These are phyloP conservation scores for Phalaenopsis hybrid DNA, from an alignment of 116 monocot species.

Conservation along the genomic window DNA sequence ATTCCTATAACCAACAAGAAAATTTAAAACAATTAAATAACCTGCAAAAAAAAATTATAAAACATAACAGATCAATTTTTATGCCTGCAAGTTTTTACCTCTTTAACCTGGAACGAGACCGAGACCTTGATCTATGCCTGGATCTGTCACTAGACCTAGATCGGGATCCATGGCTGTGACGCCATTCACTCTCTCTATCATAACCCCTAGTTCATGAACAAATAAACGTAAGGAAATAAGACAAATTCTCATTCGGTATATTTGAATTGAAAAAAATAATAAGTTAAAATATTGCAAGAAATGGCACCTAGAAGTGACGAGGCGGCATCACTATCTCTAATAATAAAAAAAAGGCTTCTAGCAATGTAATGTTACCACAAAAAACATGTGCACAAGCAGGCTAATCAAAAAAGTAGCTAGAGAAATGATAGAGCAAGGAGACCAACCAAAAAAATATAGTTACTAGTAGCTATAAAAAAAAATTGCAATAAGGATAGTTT, in stretches of 20 bases:
- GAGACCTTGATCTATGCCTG: conserved; percentile 11
- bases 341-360: not conserved
- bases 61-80: not conserved
- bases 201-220: conserved; percentile 25
- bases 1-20: not conserved
- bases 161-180: conserved; percentile 43
- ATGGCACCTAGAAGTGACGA: too few relatives aligned
- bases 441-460: too few relatives aligned
- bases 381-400: not conserved
- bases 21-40: not conserved
- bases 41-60: not conserved
- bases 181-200: conserved; percentile 47
- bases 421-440: not conserved
- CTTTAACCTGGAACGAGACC: conserved; percentile 11
- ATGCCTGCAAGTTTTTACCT: not conserved
- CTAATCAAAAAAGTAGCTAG: not conserved
- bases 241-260: not conserved
- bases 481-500: too few relatives aligned
- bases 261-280: not conserved
- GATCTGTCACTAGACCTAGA: conserved; percentile 10
- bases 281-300: not conserved
- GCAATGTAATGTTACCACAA: not conserved
- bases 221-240: not conserved
- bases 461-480: too few relatives aligned
- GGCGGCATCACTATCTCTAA: too few relatives aligned